Evolutionary conservation across 768 basidiomycete genomes (phyloP).

Genomic region (Hericium erinaceus): DNA sequence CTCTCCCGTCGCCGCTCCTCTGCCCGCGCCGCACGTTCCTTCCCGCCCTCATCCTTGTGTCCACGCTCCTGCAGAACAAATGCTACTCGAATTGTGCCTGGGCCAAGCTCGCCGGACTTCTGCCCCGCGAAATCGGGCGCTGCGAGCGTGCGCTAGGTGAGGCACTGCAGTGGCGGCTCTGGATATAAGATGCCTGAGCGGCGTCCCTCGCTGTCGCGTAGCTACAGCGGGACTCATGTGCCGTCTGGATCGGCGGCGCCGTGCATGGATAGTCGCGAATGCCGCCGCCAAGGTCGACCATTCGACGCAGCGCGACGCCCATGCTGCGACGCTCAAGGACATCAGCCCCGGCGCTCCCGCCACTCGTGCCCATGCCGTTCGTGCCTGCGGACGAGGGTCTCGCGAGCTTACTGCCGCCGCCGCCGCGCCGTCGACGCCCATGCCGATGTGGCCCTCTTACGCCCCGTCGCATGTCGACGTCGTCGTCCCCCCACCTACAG

Average conservation of each 20-base stretch:
- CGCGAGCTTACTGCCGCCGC: not conserved
- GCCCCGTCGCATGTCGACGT: not conserved
- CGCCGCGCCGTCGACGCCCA: not conserved
- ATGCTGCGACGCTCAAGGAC: not conserved
- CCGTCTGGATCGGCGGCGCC: not conserved
- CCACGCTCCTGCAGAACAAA: slow-evolving; percentile 89
- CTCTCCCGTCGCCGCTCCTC: slow-evolving; percentile 69
- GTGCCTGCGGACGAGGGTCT: not conserved
- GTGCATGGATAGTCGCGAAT: too few species aligned
- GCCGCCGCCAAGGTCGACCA: too few species aligned
- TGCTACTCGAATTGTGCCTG: slow-evolving; percentile 92
- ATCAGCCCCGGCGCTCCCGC: too few species aligned
- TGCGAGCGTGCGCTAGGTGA: too few species aligned
- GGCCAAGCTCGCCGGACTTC: slow-evolving; percentile 91
- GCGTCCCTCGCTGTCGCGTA: slow-evolving; percentile 3
- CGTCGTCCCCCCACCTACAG: not conserved
- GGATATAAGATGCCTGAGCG: slow-evolving; percentile 56
- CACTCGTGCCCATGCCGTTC: too few species aligned
- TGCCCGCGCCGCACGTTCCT: slow-evolving; percentile 87
- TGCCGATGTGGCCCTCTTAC: not conserved
- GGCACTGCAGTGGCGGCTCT: slow-evolving; percentile 84
- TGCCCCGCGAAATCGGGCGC: slow-evolving; percentile 74
- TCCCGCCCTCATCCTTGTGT: slow-evolving; percentile 79
- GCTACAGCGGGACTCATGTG: slow-evolving; percentile 6
- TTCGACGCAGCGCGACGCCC: not conserved